Evolutionary conservation across 2,329 filamentous ascomycete genomes (phyloP).

Genomic region (Penicillium sp.): DNA sequence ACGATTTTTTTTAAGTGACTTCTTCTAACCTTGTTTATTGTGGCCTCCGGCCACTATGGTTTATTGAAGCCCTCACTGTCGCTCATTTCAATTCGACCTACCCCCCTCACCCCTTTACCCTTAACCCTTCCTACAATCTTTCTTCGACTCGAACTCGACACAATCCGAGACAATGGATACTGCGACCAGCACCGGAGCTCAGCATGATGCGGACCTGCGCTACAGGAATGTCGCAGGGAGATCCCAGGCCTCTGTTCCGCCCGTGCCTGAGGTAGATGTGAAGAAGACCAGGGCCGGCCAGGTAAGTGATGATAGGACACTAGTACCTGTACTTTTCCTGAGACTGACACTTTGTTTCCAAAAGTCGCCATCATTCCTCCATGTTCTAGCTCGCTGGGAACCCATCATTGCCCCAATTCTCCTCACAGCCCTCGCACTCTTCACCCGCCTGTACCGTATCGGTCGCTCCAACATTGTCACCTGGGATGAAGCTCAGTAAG

Average conservation of each 20-base stretch:
- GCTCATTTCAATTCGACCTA: conserved; percentile 15
- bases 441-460: conserved; percentile 71
- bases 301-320: conserved; percentile 38
- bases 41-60: conserved; percentile 24
- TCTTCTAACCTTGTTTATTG: conserved; percentile 9
- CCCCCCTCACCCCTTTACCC: background rate
- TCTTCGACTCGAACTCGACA: conserved; percentile 7
- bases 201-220: conserved; percentile 42
- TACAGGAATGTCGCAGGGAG: conserved; percentile 47
- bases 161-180: conserved; percentile 36
- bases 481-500: conserved; percentile 77
- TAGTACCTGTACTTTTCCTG: background rate
- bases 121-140: background rate
- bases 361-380: conserved; percentile 41
- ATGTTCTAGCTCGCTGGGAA: conserved; percentile 61
- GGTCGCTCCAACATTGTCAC: conserved; percentile 72
- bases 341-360: background rate
- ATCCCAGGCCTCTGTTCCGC: conserved; percentile 25
- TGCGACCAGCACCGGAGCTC: conserved; percentile 40
- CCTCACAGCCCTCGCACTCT: conserved; percentile 66
- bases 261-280: conserved; percentile 32
- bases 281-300: conserved; percentile 39
- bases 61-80: conserved; percentile 19
- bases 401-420: conserved; percentile 66
- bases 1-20: background rate